Evolutionary conservation across 2,329 filamentous ascomycete species (phyloP).

Genomic region (Pseudogymnoascus sp.): DNA sequence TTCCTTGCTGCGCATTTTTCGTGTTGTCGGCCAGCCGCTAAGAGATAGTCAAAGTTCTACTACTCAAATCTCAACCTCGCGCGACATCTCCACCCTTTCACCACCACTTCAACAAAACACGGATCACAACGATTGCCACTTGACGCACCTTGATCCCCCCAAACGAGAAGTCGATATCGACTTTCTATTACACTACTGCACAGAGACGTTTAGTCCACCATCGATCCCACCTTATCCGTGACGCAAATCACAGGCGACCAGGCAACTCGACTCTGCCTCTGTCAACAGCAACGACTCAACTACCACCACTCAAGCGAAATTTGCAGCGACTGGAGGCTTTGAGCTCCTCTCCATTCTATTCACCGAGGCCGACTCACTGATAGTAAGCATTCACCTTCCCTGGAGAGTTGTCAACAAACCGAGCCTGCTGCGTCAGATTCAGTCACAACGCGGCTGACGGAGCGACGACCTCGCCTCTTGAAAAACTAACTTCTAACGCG

Average conservation of each 20-base stretch:
- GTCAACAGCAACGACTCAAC: background rate
- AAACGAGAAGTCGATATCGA: constrained; percentile 8
- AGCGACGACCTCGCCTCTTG: background rate
- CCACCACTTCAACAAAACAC: constrained; percentile 3
- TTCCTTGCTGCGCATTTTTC: background rate
- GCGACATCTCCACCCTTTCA: constrained; percentile 7
- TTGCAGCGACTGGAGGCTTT: background rate
- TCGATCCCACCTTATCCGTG: constrained; percentile 5
- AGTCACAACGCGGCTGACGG: background rate
- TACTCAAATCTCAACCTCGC: constrained; percentile 10
- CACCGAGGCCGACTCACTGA: constrained; percentile 3
- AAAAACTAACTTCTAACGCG: background rate
- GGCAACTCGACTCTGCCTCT: background rate
- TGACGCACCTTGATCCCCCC: background rate
- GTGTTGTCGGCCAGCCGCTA: constrained; percentile 6
- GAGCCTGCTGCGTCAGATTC: background rate
- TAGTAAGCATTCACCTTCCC: constrained; percentile 4
- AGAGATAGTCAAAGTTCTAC: constrained; percentile 9
- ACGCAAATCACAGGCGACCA: constrained; percentile 8
- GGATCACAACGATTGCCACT: background rate
- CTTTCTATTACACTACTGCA: background rate
- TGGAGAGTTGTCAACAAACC: constrained; percentile 6
- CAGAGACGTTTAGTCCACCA: background rate
- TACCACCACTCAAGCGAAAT: background rate
- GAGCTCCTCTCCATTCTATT: background rate